Conservation (phyloP, 2,329 filamentous ascomycete species). For the Didymella pinodella region DNA sequence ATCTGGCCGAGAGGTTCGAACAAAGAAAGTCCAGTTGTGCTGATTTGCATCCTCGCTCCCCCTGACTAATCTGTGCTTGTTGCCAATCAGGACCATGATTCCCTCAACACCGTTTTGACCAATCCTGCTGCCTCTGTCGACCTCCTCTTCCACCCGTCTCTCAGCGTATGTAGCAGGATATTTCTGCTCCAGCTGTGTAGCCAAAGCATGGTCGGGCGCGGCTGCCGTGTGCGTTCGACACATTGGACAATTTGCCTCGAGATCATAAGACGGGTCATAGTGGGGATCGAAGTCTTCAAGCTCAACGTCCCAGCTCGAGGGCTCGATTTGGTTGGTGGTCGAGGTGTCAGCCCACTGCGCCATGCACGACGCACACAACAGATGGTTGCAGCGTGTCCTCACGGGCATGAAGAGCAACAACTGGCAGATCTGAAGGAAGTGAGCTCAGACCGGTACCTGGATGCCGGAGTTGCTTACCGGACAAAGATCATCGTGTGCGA, state of each 20-base stretch:
- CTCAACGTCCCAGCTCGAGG: conserved; percentile 50
- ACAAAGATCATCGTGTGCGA: conserved; percentile 55
- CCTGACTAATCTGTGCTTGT: conserved; percentile 49
- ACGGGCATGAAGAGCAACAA: conserved; percentile 55
- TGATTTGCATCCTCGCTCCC: conserved; percentile 40
- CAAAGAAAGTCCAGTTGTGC: conserved; percentile 59
- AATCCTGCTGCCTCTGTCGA: conserved; percentile 32
- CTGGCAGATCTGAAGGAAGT: conserved; percentile 51
- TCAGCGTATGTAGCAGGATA: conserved; percentile 51
- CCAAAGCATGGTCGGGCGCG: conserved; percentile 34
- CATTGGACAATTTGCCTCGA: conserved; percentile 57
- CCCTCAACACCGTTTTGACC: conserved; percentile 47
- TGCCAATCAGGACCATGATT: conserved; percentile 56
- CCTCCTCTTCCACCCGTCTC: conserved; percentile 47
- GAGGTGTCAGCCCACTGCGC: conserved; percentile 57
- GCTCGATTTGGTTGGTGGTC: conserved; percentile 46
- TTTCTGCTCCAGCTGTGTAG: conserved; percentile 37
- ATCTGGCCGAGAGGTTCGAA: conserved; percentile 53
- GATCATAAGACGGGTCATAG: conserved; percentile 37
- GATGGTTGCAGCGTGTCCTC: conserved; percentile 53
- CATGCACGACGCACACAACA: conserved; percentile 57
- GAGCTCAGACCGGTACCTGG: not conserved
- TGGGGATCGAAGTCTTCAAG: conserved; percentile 51
- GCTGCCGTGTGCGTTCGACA: conserved; percentile 54
- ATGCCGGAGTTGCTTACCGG: conserved; percentile 33